Conservation (phyloP, 2,329 filamentous ascomycete species). For the Aureobasidium vineae region DNA sequence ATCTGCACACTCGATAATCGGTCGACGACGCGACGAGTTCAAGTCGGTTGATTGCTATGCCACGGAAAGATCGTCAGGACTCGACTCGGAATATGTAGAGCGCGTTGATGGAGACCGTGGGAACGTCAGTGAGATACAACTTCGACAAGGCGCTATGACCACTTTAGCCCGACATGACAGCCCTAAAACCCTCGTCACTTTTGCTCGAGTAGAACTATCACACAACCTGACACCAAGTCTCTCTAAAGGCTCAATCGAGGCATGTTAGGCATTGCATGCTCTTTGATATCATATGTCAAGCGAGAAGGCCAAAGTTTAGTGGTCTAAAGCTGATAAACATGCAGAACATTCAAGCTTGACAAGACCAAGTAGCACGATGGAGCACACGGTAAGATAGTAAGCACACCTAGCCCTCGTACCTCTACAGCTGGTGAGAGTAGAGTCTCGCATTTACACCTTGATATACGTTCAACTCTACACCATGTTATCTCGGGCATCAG, state of each 20-base stretch:
- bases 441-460: not conserved
- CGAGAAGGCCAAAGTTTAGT: not conserved
- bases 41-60: slow-evolving; percentile 18
- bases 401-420: not conserved
- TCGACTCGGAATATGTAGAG: not conserved
- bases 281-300: not conserved
- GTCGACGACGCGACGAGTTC: not conserved
- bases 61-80: not conserved
- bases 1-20: not conserved
- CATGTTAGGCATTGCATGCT: not conserved
- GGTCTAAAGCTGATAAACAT: not conserved
- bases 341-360: not conserved
- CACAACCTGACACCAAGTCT: not conserved
- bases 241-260: not conserved
- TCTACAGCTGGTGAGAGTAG: not conserved
- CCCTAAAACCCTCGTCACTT: not conserved
- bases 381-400: not conserved
- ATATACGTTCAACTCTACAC: not conserved
- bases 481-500: not conserved
- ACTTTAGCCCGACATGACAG: not conserved
- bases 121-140: not conserved
- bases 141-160: slow-evolving; percentile 11
- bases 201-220: not conserved
- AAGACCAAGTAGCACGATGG: not conserved
- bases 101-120: slow-evolving; percentile 11